Base-by-base conservation (phyloP, 345 rosid genomes). In the Eucalyptus tenuipes region DNA sequence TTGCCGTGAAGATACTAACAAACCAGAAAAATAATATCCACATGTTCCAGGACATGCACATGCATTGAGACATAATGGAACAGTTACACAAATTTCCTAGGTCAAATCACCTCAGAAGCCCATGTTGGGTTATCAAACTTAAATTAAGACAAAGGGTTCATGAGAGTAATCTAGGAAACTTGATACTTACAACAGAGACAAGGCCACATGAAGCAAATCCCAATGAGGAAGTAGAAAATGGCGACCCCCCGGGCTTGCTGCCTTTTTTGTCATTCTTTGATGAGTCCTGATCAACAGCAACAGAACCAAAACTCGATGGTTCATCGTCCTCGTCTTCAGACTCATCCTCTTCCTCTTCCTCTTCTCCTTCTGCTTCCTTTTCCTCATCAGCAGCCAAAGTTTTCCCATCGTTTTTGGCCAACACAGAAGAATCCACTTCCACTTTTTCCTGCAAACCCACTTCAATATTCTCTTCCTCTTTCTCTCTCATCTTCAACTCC, bases 301-400 rank as follows among this genome's bases (percentile, higher is more conserved):
- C 95, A 88, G 96, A 93, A 75, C 99, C 99, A 91, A 96, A 97
- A 95, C 99, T 95, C 47, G 97, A 94, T 57, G 94, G 94, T 87
- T 92, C 89, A 90, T 89, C 91, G 1, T 89, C 94, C 7, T 90
- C 94, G 1, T 88, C 93, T 16, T 90, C 96, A 18, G 87, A 90
- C 18, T 87, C 91, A 31, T 89, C 89, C 6, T 89, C 91, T 40
- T 89, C 89, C 6, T 89, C 91, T 40, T 89, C 93, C 61, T 75
- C 91, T 53, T 91, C 89, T 29, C 66, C 92, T 85, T 85, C 91
- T 48, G 88, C 92, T 37, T 55, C 87, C 68, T 79, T 93, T 40
- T 89, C 90, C 86, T 92, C 93, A 87, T 90, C 93, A 84, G 82
- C 90, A 89, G 91, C 53, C 24, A 71, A 86, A 87, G 86, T 86